Base-by-base conservation (phyloP, 2,329 filamentous ascomycete genomes). In the Thielaviopsis punctulata region DNA sequence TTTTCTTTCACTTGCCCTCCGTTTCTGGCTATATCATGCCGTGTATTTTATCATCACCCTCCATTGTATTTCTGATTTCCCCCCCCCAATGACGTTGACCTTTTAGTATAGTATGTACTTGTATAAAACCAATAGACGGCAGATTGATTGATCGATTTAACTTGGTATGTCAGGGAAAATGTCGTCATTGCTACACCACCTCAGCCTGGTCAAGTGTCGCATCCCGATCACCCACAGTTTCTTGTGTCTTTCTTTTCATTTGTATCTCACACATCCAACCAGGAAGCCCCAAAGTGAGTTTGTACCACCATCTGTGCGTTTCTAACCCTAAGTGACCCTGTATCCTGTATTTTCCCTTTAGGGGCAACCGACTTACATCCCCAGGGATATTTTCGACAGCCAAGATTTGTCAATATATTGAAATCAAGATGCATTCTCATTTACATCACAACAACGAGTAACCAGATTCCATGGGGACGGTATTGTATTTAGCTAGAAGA, bases 31-130 rank as follows among this genome's bases (percentile, higher is more conserved):
- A 25, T 10, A 4, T 13, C n/a, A 45, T 25, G 53, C 45, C 46
- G 39, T 52, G 49, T 55, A 49, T 49, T 55, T 18, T 55, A 51
- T 52, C 39, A 45, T 45, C 12, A 30, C 39, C 23, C 4, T 22
- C 24, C 18, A 19, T 36, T 22, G 33, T 21, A 39, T 18, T 50
- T 23, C 33, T 45, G 12, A 45, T 8, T 10, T 15, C 12, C 23
- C 7, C 9, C 19, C 23, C 9, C 13, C 19, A 45, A 8, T 3
- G 3, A 4, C 43, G 15, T 15, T 15, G 5, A 27, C 30, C 10
- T 12, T 33, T 12, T 33, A 33, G 30, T 33, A 12, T 33, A n/a
- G n/a, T 13, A 49, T 49, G 33, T 43, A 22, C 30, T 25, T 50
- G 36, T 33, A 50, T 44, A 50, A 33, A 15, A 44, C 21, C 33